Percentiles rank a stretch among this genome's conserved stretches.
phyloP scores from a whole-genome alignment of 1,139 yeast species.

The Candida sojae region DNA sequence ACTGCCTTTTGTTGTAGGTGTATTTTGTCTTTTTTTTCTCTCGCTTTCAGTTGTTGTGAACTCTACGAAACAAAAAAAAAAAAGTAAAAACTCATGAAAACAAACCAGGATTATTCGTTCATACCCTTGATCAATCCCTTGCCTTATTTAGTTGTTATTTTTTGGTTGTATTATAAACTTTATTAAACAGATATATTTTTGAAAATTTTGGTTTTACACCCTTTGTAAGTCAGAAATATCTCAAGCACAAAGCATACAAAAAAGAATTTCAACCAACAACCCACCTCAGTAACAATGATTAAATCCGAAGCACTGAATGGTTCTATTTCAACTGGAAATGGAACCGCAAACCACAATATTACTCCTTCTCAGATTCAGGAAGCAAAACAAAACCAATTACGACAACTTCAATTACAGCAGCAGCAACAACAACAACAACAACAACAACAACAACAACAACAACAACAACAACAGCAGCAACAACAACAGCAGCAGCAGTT shows the following conservation, averaged over 20 bases:
- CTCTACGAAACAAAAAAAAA: background rate
- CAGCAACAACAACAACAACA: constrained; percentile 13
- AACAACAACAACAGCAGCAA: constrained; percentile 6
- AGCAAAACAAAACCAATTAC: constrained; percentile 8
- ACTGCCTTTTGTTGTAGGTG: no score
- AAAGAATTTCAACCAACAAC: background rate
- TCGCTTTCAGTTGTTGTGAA: constrained; percentile 1
- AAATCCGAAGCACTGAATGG: constrained; percentile 11
- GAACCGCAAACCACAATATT: background rate
- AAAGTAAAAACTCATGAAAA: background rate
- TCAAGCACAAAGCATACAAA: background rate
- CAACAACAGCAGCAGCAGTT: constrained; percentile 21
- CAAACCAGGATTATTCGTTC: background rate
- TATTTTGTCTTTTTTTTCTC: background rate
- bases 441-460: constrained; percentile 12
- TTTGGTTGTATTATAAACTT: background rate
- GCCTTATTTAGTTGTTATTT: background rate
- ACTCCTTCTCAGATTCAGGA: constrained; percentile 11
- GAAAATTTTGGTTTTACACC: background rate
- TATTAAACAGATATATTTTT: background rate
- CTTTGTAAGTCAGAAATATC: background rate
- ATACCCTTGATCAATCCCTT: background rate
- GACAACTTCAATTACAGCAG: constrained; percentile 12
- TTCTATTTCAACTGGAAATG: constrained; percentile 4
- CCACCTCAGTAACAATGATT: constrained; percentile 6